Evolutionary conservation across 352 stramenopile genomes (phyloP).

Genomic region (Pythium brachiatum): DNA sequence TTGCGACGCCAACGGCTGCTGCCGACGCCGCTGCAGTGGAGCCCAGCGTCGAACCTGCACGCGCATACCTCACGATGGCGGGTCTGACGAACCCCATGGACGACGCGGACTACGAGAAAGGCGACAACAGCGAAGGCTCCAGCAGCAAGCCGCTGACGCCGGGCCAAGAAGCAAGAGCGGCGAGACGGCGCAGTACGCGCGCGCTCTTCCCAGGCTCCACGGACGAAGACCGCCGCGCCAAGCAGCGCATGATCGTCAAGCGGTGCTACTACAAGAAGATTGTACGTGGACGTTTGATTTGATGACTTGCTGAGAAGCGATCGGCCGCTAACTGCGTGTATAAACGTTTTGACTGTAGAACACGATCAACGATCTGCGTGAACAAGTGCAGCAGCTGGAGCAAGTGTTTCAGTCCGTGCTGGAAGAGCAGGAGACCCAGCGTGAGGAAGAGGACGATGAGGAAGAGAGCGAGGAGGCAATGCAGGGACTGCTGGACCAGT

Average conservation of each 20-base stretch:
- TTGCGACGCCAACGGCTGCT: not conserved
- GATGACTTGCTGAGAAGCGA: too few relatives aligned
- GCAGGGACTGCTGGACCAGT: conserved; percentile 13
- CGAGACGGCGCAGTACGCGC: conserved; percentile 39
- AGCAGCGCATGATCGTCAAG: conserved; percentile 73
- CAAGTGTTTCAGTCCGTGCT: conserved; percentile 16
- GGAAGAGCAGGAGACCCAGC: conserved; percentile 19
- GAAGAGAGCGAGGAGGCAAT: not conserved
- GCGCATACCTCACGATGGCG: conserved; percentile 21
- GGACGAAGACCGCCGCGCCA: conserved; percentile 53
- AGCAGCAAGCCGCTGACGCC: conserved; percentile 17
- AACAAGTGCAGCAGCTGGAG: conserved; percentile 38
- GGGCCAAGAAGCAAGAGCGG: conserved; percentile 5
- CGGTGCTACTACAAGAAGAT: conserved; percentile 83
- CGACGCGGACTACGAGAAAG: not conserved
- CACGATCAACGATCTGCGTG: conserved; percentile 61
- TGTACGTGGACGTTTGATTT: conserved; percentile 30
- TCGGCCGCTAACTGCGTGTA: too few relatives aligned
- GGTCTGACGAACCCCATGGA: conserved; percentile 19
- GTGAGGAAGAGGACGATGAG: not conserved
- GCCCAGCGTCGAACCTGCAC: not conserved
- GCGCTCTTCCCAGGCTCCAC: conserved; percentile 39
- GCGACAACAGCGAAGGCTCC: conserved; percentile 1
- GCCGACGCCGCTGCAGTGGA: not conserved
- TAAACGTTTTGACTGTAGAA: conserved; percentile 30